Conservation (phyloP, 2,329 filamentous ascomycete genomes). For the Ceratocystiopsis brevicomis region DNA sequence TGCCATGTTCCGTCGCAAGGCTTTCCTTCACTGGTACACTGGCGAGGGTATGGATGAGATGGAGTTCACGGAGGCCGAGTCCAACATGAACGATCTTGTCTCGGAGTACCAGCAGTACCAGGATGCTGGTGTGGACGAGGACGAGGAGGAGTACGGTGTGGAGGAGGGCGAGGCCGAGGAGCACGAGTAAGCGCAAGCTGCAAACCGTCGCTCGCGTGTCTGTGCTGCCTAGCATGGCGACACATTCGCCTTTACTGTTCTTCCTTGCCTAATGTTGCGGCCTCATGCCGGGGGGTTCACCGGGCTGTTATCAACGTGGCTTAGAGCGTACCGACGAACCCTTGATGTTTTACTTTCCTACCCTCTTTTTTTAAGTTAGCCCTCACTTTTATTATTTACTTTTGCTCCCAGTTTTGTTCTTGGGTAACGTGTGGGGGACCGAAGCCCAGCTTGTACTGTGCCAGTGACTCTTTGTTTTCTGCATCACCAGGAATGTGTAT, state of each 20-base stretch:
- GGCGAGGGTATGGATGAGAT: conserved; percentile 99
- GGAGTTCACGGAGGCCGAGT: conserved; percentile 99
- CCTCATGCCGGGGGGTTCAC: no score
- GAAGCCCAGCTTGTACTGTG: no score
- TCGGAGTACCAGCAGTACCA: conserved; percentile 99
- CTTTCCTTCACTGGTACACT: conserved; percentile 99
- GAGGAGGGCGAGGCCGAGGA: conserved; percentile 60
- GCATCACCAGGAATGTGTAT: no score
- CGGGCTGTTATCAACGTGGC: no score
- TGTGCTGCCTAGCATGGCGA: not conserved
- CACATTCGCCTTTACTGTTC: conserved; percentile 3
- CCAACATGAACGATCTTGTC: conserved; percentile 99
- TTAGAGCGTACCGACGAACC: no score
- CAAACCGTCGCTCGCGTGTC: not conserved
- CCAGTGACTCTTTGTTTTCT: no score
- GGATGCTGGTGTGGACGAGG: conserved; percentile 93
- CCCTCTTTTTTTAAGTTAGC: no score
- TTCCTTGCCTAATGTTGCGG: not conserved
- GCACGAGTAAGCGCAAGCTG: conserved; percentile 14
- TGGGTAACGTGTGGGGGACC: no score
- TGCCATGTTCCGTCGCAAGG: conserved; percentile 99
- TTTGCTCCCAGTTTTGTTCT: no score
- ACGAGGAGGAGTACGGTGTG: conserved; percentile 89
- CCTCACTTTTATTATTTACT: not conserved
- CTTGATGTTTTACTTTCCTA: no score